Evolutionary conservation across 345 rosid species (phyloP).

Genomic region (Carallia pectinifolia): DNA sequence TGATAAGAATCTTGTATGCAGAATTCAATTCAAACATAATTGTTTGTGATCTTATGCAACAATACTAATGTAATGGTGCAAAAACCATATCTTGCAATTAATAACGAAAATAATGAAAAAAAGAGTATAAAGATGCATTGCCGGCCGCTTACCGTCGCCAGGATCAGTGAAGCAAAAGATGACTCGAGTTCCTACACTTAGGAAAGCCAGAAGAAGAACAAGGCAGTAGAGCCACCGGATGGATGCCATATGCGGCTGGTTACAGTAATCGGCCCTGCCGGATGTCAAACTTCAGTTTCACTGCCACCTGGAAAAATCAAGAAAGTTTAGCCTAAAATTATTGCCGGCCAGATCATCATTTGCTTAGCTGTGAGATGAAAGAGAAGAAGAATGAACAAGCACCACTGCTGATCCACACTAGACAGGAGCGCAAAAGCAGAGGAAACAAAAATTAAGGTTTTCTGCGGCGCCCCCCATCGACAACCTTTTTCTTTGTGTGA

Average conservation of each 20-base stretch:
- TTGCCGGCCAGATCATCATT: not conserved
- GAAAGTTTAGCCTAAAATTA: not conserved
- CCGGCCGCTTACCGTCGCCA: conserved; percentile 49
- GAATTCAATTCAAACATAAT: no score
- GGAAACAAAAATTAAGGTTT: not conserved
- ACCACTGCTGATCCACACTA: not conserved
- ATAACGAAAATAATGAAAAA: not conserved
- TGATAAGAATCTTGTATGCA: no score
- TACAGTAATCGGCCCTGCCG: not conserved
- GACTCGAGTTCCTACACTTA: conserved; percentile 20
- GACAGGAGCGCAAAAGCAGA: not conserved
- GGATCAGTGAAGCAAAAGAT: conserved; percentile 52
- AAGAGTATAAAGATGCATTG: not conserved
- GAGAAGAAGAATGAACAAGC: not conserved
- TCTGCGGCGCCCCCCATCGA: not conserved
- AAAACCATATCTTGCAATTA: not conserved
- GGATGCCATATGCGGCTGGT: conserved; percentile 21
- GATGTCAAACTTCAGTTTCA: not conserved
- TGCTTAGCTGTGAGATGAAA: not conserved
- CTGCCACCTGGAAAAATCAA: not conserved
- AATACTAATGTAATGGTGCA: not conserved
- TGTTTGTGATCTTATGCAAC: not conserved
- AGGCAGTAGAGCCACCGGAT: conserved; percentile 24
- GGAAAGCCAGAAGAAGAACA: conserved; percentile 29
- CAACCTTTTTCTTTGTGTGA: no score